Evolutionary conservation across 495 filamentous ascomycete species (phyloP), one percentile per base, ranked within the genome.

Genomic region (Platismatia glauca): DNA sequence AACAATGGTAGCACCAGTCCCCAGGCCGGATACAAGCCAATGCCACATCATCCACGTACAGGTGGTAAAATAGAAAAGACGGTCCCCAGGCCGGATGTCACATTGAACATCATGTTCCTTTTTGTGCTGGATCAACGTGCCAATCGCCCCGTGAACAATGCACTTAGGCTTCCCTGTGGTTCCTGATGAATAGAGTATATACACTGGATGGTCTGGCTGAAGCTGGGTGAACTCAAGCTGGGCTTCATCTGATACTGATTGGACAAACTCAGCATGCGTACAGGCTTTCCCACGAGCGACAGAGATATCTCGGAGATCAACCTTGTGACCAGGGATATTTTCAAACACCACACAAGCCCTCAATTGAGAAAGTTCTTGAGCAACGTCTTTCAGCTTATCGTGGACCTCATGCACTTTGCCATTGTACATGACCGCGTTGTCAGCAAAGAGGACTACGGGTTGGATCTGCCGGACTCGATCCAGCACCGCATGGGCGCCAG

Each of bases 1-100:
- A 27, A 96, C 81, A 46, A 96, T 78, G 1, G 89, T 92, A 9
- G 87, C 81, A 60, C 91, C 91, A 59, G 82, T 84, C 15, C 89
- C 87, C 12, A 96, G 81, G 0, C 83, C 89, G 7, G 89, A 92
- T 24, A 95, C 84, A 50, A 91, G 84, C 91, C 91, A 96, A 72
- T 96, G 91, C 88, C 90, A 94, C 91, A 96, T 96, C 91, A 95
- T 94, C 90, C 88, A 94, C 6, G 91, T 95, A 35, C 84, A 86
- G 4, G 91, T 96, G 3, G 91, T 95, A 71, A 90, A 96, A 74
- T 94, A 95, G 76, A 84, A 93, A 64, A 89, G 81, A 4, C 83
- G 78, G 63, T 85, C 83, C 18, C 81, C 79, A 0, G 82, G 81
- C 9, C 76, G 77, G 66, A 97, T 84, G 33, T 88, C 86, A 69